Base-by-base conservation (phyloP, 1,284 basidiomycete species). In the Schizophyllum commune region DNA sequence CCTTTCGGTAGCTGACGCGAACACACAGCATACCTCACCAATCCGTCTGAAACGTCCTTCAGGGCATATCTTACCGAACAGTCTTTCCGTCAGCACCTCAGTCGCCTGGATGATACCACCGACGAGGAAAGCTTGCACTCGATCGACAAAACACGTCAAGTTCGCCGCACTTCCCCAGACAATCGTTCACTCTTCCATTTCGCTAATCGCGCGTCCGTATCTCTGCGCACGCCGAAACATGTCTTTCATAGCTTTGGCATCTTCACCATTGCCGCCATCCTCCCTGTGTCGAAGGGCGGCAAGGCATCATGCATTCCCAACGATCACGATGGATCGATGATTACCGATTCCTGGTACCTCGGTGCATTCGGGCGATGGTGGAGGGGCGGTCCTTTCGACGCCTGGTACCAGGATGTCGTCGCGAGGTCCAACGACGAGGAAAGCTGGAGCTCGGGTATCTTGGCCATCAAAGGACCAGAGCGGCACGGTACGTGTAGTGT, bases 41-140 rank as follows among this genome's bases (percentile, higher is more conserved):
- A 96, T 72, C 96, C 96, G 17, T 87, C 88, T 61, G 94, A 98
- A 75, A 85, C 86, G 55, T 94, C 93, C 2, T 98, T 98, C 76
- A 86, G 94, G 61, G 83, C 93, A 15, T 96, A 94, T 76, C 88
- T 98, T 68, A 98, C 95, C 34, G 94, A 97, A 72, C 89, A 94
- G 70, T 94, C 94, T 51, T 97, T 98, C 72, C 91, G 94, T 59
- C 89, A 93, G 63, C 94, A 98, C 72, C 83, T 98, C 62, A 92
- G 88, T 64, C 89, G 90, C 63, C 85, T 98, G 69, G 89, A 94
- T 68, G 88, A 90, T 69, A 77, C 77, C 64, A 70, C 76, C 63
- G 82, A 87, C 62, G 83, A 85, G 64, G 71, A 76, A 62, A 69
- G 73, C 59, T 13, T 39, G 34, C 34, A 39, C 7, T 39, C 13